A percentile compares a stretch with the other conserved stretches of the same genome.
phyloP scores from a whole-genome alignment of 2,329 filamentous ascomycete species.

The Pochonia chlamydosporia region DNA sequence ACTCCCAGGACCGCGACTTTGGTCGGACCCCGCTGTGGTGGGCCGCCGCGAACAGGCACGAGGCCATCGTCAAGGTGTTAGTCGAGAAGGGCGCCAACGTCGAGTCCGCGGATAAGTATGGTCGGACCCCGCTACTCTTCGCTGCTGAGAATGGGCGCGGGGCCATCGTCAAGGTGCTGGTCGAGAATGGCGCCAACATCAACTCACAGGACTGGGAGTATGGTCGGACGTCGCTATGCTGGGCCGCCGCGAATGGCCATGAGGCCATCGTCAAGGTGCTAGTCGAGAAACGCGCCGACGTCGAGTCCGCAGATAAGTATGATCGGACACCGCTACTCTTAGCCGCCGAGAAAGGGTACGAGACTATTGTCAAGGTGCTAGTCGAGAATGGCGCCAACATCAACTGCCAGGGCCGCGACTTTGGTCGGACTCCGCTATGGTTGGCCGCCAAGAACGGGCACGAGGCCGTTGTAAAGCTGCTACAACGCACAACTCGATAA shows the following conservation, averaged over 20 bases:
- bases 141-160: slow-evolving; percentile 6
- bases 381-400: too few relatives aligned
- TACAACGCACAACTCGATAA: too few relatives aligned
- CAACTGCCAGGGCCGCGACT: too few relatives aligned
- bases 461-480: too few relatives aligned
- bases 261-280: slow-evolving; percentile 8
- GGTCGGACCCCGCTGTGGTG: neutral
- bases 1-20: neutral
- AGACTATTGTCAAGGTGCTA: neutral
- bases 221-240: slow-evolving; percentile 4
- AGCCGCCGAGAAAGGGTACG: neutral
- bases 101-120: slow-evolving; percentile 2
- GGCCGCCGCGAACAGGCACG: neutral
- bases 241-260: slow-evolving; percentile 7
- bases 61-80: neutral
- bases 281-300: slow-evolving; percentile 5
- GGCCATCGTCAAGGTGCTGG: slow-evolving; percentile 3
- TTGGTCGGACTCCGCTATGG: too few relatives aligned
- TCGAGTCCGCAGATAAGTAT: neutral
- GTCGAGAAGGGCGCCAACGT: neutral
- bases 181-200: slow-evolving; percentile 1
- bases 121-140: neutral
- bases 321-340: neutral
- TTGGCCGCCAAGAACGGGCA: too few relatives aligned
- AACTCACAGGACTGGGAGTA: slow-evolving; percentile 3